Conservation (phyloP, 1,139 yeast species). For the Yamadazyma membranifaciens region DNA sequence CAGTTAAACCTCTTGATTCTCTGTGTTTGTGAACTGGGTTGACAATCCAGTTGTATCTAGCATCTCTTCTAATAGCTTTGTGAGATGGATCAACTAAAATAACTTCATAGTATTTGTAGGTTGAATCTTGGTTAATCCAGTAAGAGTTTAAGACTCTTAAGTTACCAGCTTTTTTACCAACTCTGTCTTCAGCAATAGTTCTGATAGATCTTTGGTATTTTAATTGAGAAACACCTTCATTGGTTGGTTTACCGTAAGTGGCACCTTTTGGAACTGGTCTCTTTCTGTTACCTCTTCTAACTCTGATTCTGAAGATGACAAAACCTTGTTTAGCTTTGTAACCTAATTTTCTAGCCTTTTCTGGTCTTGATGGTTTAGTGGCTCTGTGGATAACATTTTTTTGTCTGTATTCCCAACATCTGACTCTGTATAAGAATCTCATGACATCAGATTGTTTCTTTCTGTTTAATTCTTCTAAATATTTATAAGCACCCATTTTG, state of each 20-base stretch:
- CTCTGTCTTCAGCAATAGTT: conserved; percentile 99
- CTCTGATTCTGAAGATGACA: conserved; percentile 97
- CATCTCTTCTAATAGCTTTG: conserved; percentile 98
- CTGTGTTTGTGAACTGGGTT: conserved; percentile 99
- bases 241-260: conserved; percentile 99
- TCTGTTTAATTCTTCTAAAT: conserved; percentile 98
- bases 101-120: conserved; percentile 99
- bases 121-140: conserved; percentile 99
- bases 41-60: conserved; percentile 99
- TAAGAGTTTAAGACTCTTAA: conserved; percentile 98
- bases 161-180: conserved; percentile 98
- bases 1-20: conserved; percentile 98
- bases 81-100: conserved; percentile 96
- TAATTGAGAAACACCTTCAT: conserved; percentile 99
- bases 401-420: conserved; percentile 99
- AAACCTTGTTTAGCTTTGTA: conserved; percentile 99
- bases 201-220: conserved; percentile 98
- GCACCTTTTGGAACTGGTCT: conserved; percentile 99
- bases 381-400: conserved; percentile 99
- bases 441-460: conserved; percentile 99
- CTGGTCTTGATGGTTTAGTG: conserved; percentile 98
- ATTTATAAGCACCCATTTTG: conserved; percentile 99
- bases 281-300: conserved; percentile 99
- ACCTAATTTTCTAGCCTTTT: conserved; percentile 99
- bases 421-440: conserved; percentile 98